Evolutionary conservation across 1,284 basidiomycete species (phyloP), one percentile per base, ranked within the genome.

Genomic region (Papiliotrema flavescens): DNA sequence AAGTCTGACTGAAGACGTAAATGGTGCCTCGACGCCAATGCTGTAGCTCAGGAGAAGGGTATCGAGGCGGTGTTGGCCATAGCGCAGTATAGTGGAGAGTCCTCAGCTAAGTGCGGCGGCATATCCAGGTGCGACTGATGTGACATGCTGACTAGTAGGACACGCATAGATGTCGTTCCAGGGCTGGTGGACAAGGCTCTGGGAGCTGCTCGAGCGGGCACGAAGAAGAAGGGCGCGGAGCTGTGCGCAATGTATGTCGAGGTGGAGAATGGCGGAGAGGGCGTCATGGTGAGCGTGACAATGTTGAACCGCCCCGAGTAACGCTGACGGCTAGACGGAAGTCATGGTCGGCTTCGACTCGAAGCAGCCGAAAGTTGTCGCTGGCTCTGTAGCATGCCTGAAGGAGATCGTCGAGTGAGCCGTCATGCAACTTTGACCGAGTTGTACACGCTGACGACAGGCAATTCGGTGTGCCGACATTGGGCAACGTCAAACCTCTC

Each of bases 21-120:
- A 78, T 90, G 94, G 71, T 88, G 81, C 37, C 85, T 85, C 3
- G 96, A 99, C 71, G 81, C 91, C 1, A 98, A 98, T 76, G 96
- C 89, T 14, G 95, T 98, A 32, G 94, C 96, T 13, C 96, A 99
- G 76, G 96, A 98, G 80, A 97, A 96, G 74, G 96, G 89, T 35
- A 82, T 96, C 20, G 88, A 96, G 76, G 88, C 90, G 67, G 78
- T 95, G 40, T 82, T 89, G 62, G 80, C 87, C 15, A 84, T 97
- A 60, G 86, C 97, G 61, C 90, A 91, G 76, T 91, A 87, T 68
- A 90, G 92, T 19, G 96, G 95, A 54, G 90, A 94, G 79, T 85
- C 82, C 45, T 86, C 88, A 50, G 86, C 87, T 45, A 85, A 70
- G 76, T 78, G 35, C 53, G 75, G 63, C n/a, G n/a, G 7, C 4